Evolutionary conservation across 163 green algal species (phyloP).

Genomic region (Volvox carteri): DNA sequence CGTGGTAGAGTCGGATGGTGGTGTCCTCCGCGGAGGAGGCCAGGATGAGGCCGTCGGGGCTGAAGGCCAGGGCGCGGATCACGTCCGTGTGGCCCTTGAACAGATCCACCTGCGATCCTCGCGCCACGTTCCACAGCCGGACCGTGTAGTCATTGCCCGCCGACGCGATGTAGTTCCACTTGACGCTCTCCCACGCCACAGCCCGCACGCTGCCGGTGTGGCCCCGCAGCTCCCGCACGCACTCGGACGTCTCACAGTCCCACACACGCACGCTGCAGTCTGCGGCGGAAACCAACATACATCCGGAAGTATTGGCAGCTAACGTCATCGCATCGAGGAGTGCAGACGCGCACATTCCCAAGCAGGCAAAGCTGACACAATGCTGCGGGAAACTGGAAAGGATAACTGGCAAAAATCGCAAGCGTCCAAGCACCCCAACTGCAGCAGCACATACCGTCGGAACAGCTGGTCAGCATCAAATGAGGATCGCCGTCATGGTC

Average conservation of each 20-base stretch:
- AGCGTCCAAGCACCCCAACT: too few species aligned
- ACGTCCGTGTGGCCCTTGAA: conserved; percentile 52
- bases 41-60: conserved; percentile 36
- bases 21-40: conserved; percentile 42
- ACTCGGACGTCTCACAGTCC: conserved; percentile 50
- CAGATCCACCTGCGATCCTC: conserved; percentile 40
- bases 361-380: too few species aligned
- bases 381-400: too few species aligned
- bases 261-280: conserved; percentile 44
- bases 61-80: conserved; percentile 40
- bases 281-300: background rate
- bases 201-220: conserved; percentile 44
- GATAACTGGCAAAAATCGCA: too few species aligned
- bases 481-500: conserved; percentile 22
- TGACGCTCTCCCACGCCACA: conserved; percentile 41
- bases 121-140: conserved; percentile 42
- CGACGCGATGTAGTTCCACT: conserved; percentile 47
- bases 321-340: too few species aligned
- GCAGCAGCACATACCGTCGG: conserved; percentile 26
- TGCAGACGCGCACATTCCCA: too few species aligned
- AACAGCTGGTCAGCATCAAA: conserved; percentile 33
- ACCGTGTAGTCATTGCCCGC: conserved; percentile 52
- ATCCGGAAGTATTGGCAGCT: too few species aligned
- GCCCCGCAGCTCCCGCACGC: conserved; percentile 40
- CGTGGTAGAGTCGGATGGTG: conserved; percentile 50